phyloP scores from a whole-genome alignment of 2,329 filamentous ascomycete species.

The Sporothrix pallida region DNA sequence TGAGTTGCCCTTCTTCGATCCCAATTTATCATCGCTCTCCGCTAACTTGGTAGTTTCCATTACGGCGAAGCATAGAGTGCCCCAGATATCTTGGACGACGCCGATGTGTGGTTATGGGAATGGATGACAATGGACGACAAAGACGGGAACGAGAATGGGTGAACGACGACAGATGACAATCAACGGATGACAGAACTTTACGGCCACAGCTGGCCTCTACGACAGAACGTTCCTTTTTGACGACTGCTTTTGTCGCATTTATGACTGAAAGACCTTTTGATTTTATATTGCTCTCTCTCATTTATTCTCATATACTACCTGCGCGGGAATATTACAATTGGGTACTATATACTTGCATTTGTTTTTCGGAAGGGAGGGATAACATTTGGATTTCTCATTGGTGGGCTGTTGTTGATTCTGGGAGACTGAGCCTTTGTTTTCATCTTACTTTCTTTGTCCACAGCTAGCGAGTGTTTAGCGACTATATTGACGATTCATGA shows the following conservation, averaged over 20 bases:
- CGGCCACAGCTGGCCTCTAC: not conserved
- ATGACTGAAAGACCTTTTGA: not conserved
- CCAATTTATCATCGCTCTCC: not conserved
- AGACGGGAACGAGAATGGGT: not conserved
- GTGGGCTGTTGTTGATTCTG: not conserved
- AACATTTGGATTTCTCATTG: not conserved
- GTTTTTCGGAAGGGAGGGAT: not conserved
- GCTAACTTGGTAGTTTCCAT: conserved; percentile 23
- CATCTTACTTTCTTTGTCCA: not conserved
- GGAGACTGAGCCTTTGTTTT: not conserved
- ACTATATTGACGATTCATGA: not conserved
- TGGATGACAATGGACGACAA: not conserved
- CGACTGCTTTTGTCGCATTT: not conserved
- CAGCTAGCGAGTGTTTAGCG: conserved; percentile 1
- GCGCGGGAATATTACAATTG: not conserved
- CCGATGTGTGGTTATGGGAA: not conserved
- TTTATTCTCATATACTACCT: not conserved
- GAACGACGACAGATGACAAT: not conserved
- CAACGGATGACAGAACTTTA: not conserved
- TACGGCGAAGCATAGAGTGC: conserved; percentile 34
- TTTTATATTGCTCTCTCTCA: not conserved
- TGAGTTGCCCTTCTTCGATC: conserved; percentile 43
- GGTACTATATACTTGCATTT: conserved; percentile 1
- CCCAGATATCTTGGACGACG: not conserved
- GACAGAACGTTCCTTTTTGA: not conserved